Base-by-base conservation (phyloP, 2,329 filamentous ascomycete species). In the Sclerotinia subarctica region DNA sequence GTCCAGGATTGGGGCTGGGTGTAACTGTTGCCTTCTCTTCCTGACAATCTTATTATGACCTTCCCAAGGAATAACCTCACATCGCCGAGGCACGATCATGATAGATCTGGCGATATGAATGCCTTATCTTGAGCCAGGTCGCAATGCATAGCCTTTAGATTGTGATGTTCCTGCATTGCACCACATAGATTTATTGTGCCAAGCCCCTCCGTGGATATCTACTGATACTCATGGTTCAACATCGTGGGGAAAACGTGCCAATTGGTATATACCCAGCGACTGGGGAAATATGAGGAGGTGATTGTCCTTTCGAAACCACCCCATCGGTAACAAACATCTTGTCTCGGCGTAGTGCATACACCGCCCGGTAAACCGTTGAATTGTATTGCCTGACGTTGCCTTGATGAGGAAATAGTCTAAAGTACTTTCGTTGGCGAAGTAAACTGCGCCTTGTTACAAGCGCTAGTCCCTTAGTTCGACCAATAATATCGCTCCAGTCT, bases 211-310 rank as follows among this genome's bases (percentile, higher is more conserved):
- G 26, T 5, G 35, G 44, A 24, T 19, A 49, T 24, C 44, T 35
- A 35, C 4, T n/a, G 19, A 2, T 60, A 24, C 42, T 29, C 19
- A 47, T 46, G 51, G 17, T 60, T 47, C 17, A 24, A 60, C 4
- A 35, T 62, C 58, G 29, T 24, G 58, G 59, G 46, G 29, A 38
- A 62, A 62, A 62, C 59, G 29, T 62, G 59, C n/a, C 21, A 38
- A 51, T 4, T 51, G 21, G 21, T 35, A 60, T 29, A 32, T 32
- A 24, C 26, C 57, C 57, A 13, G 57, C 42, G 26, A 26, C 19
- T n/a, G 15, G 57, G 57, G 42, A 60, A 32, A 60, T 47, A 35
- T 35, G 8, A 47, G 57, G 42, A 60, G 26, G 29, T n/a, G 44
- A 6, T 32, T 32, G 21, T 38, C 1, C 13, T n/a, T 5, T 38